These are phyloP conservation scores for Paecilomyces niveus DNA, from an alignment of 2,329 filamentous ascomycete species.

Conservation along the genomic window DNA sequence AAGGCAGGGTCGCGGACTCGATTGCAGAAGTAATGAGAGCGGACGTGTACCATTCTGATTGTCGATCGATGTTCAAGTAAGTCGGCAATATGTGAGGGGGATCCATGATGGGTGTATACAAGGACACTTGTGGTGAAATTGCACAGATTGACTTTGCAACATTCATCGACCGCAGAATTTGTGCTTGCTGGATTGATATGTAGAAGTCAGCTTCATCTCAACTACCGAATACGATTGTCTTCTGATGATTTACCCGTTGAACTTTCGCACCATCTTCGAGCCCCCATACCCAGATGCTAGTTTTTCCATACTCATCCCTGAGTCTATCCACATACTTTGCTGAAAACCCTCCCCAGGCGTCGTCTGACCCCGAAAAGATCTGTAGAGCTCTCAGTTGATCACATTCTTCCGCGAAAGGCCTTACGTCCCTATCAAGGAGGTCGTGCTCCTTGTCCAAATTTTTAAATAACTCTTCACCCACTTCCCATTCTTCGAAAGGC, in stretches of 20 bases:
- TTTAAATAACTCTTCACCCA: constrained; percentile 68
- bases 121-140: constrained; percentile 63
- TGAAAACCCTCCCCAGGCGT: constrained; percentile 76
- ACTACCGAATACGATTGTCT: constrained; percentile 1
- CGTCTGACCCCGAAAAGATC: constrained; percentile 62
- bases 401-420: constrained; percentile 85
- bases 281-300: constrained; percentile 80
- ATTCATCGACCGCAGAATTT: constrained; percentile 62
- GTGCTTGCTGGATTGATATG: constrained; percentile 40
- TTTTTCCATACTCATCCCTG: constrained; percentile 85
- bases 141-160: constrained; percentile 64
- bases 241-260: constrained; percentile 42
- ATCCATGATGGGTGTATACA: constrained; percentile 68
- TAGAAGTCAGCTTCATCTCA: constrained; percentile 7
- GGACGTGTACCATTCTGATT: constrained; percentile 71
- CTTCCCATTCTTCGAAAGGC: constrained; percentile 72
- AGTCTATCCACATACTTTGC: constrained; percentile 67
- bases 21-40: constrained; percentile 69
- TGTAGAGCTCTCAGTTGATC: constrained; percentile 89
- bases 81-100: constrained; percentile 50
- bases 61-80: constrained; percentile 53
- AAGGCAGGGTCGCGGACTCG: constrained; percentile 71
- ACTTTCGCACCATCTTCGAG: constrained; percentile 57
- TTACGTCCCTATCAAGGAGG: constrained; percentile 79
- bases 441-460: constrained; percentile 73